These are phyloP conservation scores for Vaccinium macrocarpon DNA, from an alignment of 148 eudicot genomes.

Conservation along the genomic window DNA sequence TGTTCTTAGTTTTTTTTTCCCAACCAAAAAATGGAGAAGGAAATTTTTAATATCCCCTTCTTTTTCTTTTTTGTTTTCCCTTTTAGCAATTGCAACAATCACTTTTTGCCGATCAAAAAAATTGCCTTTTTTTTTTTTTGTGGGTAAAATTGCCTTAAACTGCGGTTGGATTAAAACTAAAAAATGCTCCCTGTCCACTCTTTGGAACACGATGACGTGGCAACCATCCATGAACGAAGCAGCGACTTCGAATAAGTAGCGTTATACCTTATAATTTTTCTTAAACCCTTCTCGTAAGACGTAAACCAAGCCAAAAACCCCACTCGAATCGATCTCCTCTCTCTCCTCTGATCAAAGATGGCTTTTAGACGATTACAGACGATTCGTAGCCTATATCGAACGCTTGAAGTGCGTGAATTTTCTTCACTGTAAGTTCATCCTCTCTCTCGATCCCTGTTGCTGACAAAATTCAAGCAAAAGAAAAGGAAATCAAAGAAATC, in stretches of 20 bases:
- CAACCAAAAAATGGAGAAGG: too few species aligned
- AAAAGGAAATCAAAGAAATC: neutral
- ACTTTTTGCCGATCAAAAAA: too few species aligned
- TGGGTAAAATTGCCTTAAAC: too few species aligned
- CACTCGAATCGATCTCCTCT: neutral
- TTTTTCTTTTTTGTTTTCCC: too few species aligned
- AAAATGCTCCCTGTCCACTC: neutral
- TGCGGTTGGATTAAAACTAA: too few species aligned
- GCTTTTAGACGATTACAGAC: slow-evolving; percentile 21
- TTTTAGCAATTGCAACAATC: too few species aligned
- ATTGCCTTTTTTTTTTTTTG: too few species aligned
- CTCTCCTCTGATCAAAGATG: slow-evolving; percentile 12
- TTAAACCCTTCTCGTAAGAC: slow-evolving; percentile 15
- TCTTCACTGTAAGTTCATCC: slow-evolving; percentile 21
- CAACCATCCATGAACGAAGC: neutral
- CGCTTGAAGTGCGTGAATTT: slow-evolving; percentile 13
- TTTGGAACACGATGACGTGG: neutral
- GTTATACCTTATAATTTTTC: neutral
- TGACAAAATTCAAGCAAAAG: neutral
- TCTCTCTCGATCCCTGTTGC: neutral
- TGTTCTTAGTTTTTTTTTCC: too few species aligned
- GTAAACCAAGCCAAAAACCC: neutral
- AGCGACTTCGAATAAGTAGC: neutral
- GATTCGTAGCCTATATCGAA: slow-evolving; percentile 18
- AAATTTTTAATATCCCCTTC: too few species aligned